Evolutionary conservation across 1,284 basidiomycete genomes (phyloP).

Genomic region (Takashimella koratensis): DNA sequence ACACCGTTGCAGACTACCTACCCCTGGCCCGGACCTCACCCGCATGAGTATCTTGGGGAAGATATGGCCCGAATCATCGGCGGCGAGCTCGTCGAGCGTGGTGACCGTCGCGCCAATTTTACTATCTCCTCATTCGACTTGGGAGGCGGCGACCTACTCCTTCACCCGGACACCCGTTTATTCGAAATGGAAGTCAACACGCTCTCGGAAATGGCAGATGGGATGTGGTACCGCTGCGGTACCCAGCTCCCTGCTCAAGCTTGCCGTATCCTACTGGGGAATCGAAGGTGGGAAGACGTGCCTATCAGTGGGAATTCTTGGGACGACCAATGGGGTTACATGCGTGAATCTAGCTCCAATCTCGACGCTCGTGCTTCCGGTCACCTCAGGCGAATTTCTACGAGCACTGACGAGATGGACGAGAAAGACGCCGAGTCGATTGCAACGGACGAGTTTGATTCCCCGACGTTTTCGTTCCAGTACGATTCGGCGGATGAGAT

Average conservation of each 20-base stretch:
- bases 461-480: conserved; percentile 18
- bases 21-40: background rate
- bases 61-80: conserved; percentile 2
- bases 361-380: too few species aligned
- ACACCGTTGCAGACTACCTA: background rate
- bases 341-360: background rate
- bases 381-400: too few species aligned
- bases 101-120: too few species aligned
- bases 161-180: conserved; percentile 18
- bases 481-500: conserved; percentile 5
- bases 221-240: conserved; percentile 24
- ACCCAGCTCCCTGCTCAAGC: conserved; percentile 29
- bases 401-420: background rate
- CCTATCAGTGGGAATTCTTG: conserved; percentile 21
- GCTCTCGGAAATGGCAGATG: conserved; percentile 25
- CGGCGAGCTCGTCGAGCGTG: too few species aligned
- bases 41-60: conserved; percentile 1
- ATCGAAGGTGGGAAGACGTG: conserved; percentile 24
- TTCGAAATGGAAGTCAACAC: conserved; percentile 38
- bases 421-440: conserved; percentile 8
- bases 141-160: conserved; percentile 26
- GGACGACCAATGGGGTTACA: too few species aligned
- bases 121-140: conserved; percentile 2
- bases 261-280: conserved; percentile 27
- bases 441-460: conserved; percentile 15